Evolutionary conservation across 163 green algal species (phyloP), one percentile per base, ranked within the genome.

Genomic region (Prototheca wickerhamii): DNA sequence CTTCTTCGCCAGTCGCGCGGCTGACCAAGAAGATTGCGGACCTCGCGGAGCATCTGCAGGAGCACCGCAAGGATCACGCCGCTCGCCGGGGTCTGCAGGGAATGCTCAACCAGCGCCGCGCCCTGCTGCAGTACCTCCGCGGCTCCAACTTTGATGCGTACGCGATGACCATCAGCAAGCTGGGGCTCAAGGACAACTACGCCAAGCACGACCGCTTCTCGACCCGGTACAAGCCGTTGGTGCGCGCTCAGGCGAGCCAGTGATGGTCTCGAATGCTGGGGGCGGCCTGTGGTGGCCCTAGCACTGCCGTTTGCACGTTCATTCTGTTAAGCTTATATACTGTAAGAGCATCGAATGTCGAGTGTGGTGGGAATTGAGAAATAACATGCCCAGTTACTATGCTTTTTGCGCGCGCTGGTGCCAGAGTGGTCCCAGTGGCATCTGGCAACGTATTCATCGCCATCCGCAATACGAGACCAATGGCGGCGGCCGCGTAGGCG

Each of bases 131-230:
- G 35, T 94, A 90, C 63, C 60, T 94, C 44, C 75, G 86, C 1
- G 69, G 68, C 2, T 73, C 61, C 6, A 77, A 89, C 62, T 92
- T 92, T 64, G 70, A 84, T n/a, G 40, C 70, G 2, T 94, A 91
- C 67, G 73, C 74, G 5, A 79, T 73, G 56, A 65, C 81, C 3
- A 75, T 94, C 35, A 58, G 63, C 35, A 75, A 79, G 25, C 72
- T 94, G 56, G 86, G 86, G 0, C 70, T 94, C 18, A 84, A 84
- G 68, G 85, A 92, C 72, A 75, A 74, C 42, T 90, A 84, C 63
- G 69, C 55, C 18, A 66, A 65, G 53, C 61, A 74, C 60, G 40
- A 60, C 40, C 50, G 61, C 8, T 68, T 53, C 50, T 44, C 61
- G 20, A 17, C 21, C 18, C 61, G 61, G 12, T 68, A 68, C 61